Evolutionary conservation across 192 early-diverging fungal genomes (phyloP), one percentile per base, ranked within the genome.

Genomic region (Coemansia interrupta): DNA sequence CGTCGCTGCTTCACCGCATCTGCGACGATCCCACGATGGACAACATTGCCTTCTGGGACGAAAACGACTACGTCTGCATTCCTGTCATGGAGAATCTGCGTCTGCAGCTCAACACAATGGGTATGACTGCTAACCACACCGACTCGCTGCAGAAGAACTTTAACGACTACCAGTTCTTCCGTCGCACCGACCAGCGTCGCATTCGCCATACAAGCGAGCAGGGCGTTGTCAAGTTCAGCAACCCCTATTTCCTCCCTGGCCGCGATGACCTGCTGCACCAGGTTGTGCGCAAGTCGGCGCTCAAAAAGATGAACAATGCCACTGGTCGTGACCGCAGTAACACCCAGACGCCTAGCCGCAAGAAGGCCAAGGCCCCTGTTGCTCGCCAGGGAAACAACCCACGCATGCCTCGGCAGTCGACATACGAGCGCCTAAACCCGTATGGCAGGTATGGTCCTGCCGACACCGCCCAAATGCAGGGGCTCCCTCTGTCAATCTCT

Each of bases 131-230:
- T 10, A 63, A 70, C 50, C 74, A 78, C 51, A 61, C 65, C 20
- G 74, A 78, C 44, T 78, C 74, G 32, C 58, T 78, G 45, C 74
- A 78, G 41, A 78, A 78, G 56, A 78, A 78, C 51, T 78, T 78
- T 41, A 78, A 78, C 62, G 74, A 78, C 58, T 78, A 78, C 38
- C 68, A 71, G 62, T 78, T 78, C 46, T 63, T 68, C 28, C 68
- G 74, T 23, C 61, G 54, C 50, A 78, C 74, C 19, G 74, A 78
- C 26, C 68, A 71, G 68, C 74, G 74, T 20, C 74, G 74, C 58
- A 66, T 67, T 17, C 68, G 74, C 45, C 74, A 78, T 44, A 78
- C 69, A 36, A 71, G 51, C 45, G 68, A 78, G 61, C 57, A 48
- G 8, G 59, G 58, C 5, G 66, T 68, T 40, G 69, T 72, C 47